Conservation (phyloP, 345 rosid species). For the Pistacia vera region DNA sequence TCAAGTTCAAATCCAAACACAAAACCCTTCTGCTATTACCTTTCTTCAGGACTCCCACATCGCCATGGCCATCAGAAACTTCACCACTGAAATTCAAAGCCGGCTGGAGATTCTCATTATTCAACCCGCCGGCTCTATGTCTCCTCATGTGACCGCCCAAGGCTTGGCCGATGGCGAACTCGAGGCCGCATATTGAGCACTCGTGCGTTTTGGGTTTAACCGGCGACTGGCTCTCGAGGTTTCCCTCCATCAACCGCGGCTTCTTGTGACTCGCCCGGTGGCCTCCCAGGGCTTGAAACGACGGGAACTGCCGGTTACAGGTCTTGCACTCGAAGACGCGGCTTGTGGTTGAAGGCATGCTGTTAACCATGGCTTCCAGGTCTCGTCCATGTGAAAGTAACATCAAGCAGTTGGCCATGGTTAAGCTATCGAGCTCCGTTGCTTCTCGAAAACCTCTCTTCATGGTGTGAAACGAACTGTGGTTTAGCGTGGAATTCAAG, state of each 20-base stretch:
- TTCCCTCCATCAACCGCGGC: constrained; percentile 32
- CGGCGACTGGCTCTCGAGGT: constrained; percentile 18
- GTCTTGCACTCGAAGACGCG: constrained; percentile 76
- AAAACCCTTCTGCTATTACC: constrained; percentile 46
- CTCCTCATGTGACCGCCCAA: constrained; percentile 78
- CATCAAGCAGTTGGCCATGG: constrained; percentile 62
- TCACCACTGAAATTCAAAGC: background rate
- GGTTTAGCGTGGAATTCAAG: background rate
- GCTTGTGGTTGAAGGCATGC: constrained; percentile 2
- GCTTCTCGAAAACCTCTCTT: constrained; percentile 44
- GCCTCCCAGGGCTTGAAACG: constrained; percentile 74
- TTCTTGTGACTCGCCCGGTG: constrained; percentile 79
- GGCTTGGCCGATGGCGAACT: constrained; percentile 79
- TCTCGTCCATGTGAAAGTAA: constrained; percentile 40
- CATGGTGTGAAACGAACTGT: constrained; percentile 26
- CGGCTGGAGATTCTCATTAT: constrained; percentile 14
- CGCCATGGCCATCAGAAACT: background rate
- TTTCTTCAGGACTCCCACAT: constrained; percentile 39
- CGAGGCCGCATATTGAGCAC: constrained; percentile 87
- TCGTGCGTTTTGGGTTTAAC: constrained; percentile 65
- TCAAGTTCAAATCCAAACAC: constrained; percentile 68
- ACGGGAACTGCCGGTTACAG: constrained; percentile 55
- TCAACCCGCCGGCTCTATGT: constrained; percentile 36
- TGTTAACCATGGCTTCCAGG: constrained; percentile 4
- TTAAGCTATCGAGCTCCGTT: constrained; percentile 32